Evolutionary conservation across 1,284 basidiomycete genomes (phyloP).

Genomic region (Sanghuangporus weigelae): DNA sequence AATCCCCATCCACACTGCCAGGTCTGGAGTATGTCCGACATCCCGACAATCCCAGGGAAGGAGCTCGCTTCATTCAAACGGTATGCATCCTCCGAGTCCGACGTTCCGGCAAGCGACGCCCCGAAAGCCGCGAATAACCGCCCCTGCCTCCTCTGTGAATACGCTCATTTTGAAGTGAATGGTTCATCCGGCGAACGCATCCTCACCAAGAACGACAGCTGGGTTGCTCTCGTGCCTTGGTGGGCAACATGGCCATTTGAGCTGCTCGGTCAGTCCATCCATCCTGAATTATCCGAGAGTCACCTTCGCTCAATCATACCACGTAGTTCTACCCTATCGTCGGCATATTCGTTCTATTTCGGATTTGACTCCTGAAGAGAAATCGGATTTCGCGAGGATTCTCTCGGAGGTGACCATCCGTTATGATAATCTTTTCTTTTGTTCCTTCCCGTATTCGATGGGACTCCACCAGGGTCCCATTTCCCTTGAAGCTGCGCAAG

Average conservation of each 20-base stretch:
- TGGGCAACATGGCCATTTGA: conserved; percentile 98
- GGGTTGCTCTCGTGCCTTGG: conserved; percentile 89
- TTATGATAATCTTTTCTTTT: conserved; percentile 83
- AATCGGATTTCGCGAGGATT: conserved; percentile 57
- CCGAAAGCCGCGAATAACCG: conserved; percentile 54
- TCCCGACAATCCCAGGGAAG: conserved; percentile 67
- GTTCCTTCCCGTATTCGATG: conserved; percentile 97
- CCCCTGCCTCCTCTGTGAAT: conserved; percentile 82
- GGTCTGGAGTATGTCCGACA: conserved; percentile 76
- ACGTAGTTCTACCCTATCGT: conserved; percentile 68
- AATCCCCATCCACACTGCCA: conserved; percentile 97
- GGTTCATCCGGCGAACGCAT: conserved; percentile 48
- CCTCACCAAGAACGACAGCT: conserved; percentile 73
- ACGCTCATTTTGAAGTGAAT: conserved; percentile 68
- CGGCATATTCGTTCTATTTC: conserved; percentile 72
- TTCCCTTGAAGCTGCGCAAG: conserved; percentile 31
- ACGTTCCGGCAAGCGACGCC: conserved; percentile 35
- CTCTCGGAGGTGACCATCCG: conserved; percentile 63
- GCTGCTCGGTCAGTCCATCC: conserved; percentile 52
- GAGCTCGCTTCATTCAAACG: conserved; percentile 57
- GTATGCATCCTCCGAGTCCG: conserved; percentile 42
- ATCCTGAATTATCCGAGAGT: background rate
- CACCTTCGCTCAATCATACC: conserved; percentile 1
- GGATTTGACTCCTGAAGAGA: conserved; percentile 60
- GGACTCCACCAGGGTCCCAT: conserved; percentile 82